Base-by-base conservation (phyloP, 2,329 filamentous ascomycete genomes). In the Berkeleyomyces rouxiae region DNA sequence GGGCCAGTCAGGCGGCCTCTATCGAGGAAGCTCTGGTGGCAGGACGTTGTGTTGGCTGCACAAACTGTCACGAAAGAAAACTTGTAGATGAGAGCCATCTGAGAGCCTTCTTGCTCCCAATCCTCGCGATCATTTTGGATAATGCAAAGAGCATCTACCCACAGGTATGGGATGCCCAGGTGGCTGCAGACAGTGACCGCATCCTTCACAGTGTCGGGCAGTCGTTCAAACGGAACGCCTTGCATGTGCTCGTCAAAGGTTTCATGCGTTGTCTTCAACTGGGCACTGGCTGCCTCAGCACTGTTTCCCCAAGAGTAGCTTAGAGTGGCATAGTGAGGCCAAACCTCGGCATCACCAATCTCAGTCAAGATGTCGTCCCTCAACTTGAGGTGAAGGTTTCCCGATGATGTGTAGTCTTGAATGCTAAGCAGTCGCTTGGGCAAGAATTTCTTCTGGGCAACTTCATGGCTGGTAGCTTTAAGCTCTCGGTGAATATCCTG, bases 111-210 rank as follows among this genome's bases (percentile, higher is more conserved):
- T 10, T 55, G 55, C 53, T 66, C 65, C 67, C 70, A 71, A 66
- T 69, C 68, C 1, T 23, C 33, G 1, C 13, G 11, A 37, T 69
- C 58, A 39, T 67, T 66, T 36, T 69, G 67, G 40, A 69, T 67
- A 33, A 70, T 70, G 62, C 68, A 69, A 0, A 70, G 63, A 3
- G 67, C 65, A 42, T 70, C 69, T 49, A 70, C 66, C 69, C 69
- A 70, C 10, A 70, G 49, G 47, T 59, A 58, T 49, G 5, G 36
- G 0, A 64, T 23, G 3, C 39, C 53, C 9, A 63, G 46, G n/a
- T 36, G 23, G 16, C 51, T 53, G 40, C 43, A 47, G 10, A 61
- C 37, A 4, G 36, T n/a, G 55, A 1, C 55, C 16, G 55, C 11
- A 16, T 51, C 46, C 7, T 31, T n/a, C 7, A 51, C 46, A 7